Conservation (phyloP, 1,284 basidiomycete genomes). For the Heterobasidion occidentale region DNA sequence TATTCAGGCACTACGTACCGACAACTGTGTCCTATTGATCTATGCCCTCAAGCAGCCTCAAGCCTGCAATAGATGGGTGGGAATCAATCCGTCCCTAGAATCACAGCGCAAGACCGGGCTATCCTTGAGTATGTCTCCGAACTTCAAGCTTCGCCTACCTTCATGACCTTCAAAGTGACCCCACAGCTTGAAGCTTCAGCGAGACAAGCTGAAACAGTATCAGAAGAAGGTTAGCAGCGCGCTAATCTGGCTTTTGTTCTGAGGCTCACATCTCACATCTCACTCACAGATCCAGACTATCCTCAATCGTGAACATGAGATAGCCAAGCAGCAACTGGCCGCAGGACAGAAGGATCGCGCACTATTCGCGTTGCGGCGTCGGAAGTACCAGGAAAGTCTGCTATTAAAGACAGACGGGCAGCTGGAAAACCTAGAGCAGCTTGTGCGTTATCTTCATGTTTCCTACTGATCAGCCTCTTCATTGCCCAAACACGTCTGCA, state of each 20-base stretch:
- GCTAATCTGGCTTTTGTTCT: neutral
- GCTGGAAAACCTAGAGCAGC: conserved; percentile 82
- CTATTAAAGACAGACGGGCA: conserved; percentile 87
- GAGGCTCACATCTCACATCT: neutral
- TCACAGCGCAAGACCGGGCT: conserved; percentile 90
- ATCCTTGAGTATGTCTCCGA: conserved; percentile 75
- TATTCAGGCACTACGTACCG: too few relatives aligned
- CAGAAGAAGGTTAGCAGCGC: conserved; percentile 70
- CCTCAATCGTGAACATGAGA: conserved; percentile 82
- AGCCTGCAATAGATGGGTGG: conserved; percentile 43
- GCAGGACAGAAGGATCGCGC: conserved; percentile 85
- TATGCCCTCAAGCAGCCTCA: conserved; percentile 1
- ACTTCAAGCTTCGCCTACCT: conserved; percentile 1
- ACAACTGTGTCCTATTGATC: neutral
- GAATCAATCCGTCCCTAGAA: conserved; percentile 78
- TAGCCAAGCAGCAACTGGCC: conserved; percentile 79
- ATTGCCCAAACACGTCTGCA: conserved; percentile 22
- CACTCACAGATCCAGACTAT: conserved; percentile 75
- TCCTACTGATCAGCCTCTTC: neutral
- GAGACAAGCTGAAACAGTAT: conserved; percentile 93
- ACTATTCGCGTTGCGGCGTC: conserved; percentile 75
- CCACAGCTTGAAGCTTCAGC: conserved; percentile 82
- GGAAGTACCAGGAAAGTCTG: conserved; percentile 91
- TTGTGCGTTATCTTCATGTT: conserved; percentile 45
- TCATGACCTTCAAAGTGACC: conserved; percentile 14